Evolutionary conservation across 1,284 basidiomycete species (phyloP).

Genomic region (Apiotrichum brassicae): DNA sequence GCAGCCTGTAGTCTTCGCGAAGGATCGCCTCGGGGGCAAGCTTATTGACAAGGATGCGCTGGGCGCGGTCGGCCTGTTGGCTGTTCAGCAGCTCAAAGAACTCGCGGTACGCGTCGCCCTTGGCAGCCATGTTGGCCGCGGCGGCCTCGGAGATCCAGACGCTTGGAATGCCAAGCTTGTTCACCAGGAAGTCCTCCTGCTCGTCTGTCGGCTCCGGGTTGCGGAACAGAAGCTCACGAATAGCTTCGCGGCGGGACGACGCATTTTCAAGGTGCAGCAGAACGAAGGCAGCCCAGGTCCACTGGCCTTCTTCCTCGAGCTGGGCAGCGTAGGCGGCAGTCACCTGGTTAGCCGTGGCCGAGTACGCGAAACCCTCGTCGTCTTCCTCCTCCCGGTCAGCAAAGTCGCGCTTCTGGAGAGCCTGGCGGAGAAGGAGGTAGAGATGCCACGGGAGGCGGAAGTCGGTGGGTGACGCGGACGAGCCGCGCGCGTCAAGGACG

Average conservation of each 20-base stretch:
- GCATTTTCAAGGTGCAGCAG: conserved; percentile 79
- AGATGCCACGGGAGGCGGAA: conserved; percentile 87
- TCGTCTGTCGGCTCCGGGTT: conserved; percentile 63
- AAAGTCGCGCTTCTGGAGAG: conserved; percentile 76
- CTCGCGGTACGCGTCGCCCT: conserved; percentile 63
- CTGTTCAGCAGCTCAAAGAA: conserved; percentile 72
- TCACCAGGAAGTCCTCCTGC: conserved; percentile 67
- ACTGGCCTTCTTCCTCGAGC: conserved; percentile 70
- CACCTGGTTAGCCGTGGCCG: conserved; percentile 72
- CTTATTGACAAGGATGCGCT: conserved; percentile 69
- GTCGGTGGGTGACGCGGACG: conserved; percentile 68
- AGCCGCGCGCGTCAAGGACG: conserved; percentile 61
- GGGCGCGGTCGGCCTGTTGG: conserved; percentile 64
- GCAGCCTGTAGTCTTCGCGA: conserved; percentile 65
- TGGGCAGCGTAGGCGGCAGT: conserved; percentile 81
- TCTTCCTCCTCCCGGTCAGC: conserved; percentile 61
- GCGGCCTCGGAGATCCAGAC: conserved; percentile 73
- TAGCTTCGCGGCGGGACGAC: conserved; percentile 65
- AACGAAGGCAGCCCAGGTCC: conserved; percentile 83
- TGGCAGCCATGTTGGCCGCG: conserved; percentile 27
- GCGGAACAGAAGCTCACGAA: conserved; percentile 73
- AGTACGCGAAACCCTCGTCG: conserved; percentile 56
- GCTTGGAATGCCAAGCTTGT: conserved; percentile 70
- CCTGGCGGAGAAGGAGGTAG: conserved; percentile 77
- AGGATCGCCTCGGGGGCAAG: conserved; percentile 88